Conservation (phyloP, 371 early-diverging fungal genomes). For the Haplosporangium sp. region DNA sequence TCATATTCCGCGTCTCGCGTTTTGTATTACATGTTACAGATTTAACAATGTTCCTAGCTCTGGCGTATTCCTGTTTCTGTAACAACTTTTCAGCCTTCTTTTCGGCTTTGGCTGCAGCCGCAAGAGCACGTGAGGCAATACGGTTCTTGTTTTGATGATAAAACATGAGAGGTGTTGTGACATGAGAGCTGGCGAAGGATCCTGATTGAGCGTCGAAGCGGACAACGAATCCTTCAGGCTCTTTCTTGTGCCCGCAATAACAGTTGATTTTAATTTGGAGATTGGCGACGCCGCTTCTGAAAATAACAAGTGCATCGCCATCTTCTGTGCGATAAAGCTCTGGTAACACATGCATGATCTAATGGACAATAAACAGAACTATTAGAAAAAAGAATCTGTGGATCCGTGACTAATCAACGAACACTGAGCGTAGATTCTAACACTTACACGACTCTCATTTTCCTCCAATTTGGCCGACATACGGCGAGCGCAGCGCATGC, state of each 20-base stretch:
- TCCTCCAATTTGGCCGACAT: slow-evolving; percentile 39
- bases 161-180: slow-evolving; percentile 38
- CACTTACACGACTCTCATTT: slow-evolving; percentile 40
- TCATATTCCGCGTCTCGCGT: slow-evolving; percentile 17
- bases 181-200: slow-evolving; percentile 21
- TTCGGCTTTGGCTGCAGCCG: slow-evolving; percentile 30
- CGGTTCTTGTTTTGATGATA: slow-evolving; percentile 52
- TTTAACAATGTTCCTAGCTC: slow-evolving; percentile 20
- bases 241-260: slow-evolving; percentile 46
- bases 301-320: slow-evolving; percentile 36
- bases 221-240: slow-evolving; percentile 42
- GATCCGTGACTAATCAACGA: not conserved
- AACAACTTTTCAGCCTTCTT: slow-evolving; percentile 22
- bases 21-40: slow-evolving; percentile 19
- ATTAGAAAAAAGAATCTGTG: too few species aligned
- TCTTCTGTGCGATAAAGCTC: slow-evolving; percentile 39
- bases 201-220: slow-evolving; percentile 30
- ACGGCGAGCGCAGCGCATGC: slow-evolving; percentile 37
- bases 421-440: not conserved
- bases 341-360: slow-evolving; percentile 43
- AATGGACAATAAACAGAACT: not conserved
- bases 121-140: slow-evolving; percentile 26
- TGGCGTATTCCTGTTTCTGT: slow-evolving; percentile 11
- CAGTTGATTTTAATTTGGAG: slow-evolving; percentile 49
- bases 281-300: slow-evolving; percentile 39